Percentiles rank a stretch among this genome's conserved stretches.
Evolutionary conservation across 2,329 filamentous ascomycete genomes (phyloP).

Genomic region (Endothia cerciana): DNA sequence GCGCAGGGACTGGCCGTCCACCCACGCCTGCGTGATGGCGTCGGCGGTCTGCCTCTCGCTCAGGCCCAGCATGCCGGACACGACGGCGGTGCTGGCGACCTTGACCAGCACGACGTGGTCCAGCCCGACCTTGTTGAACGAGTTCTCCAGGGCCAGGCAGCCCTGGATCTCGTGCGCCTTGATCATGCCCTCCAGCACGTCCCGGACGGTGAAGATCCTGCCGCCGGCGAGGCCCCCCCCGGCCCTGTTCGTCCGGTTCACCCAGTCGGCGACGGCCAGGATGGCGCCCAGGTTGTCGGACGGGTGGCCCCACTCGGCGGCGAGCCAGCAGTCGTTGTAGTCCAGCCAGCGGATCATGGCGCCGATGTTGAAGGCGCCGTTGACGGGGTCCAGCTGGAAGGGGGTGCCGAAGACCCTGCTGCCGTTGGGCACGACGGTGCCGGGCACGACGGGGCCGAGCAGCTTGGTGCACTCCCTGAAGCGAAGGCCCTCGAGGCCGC

Average conservation of each 20-base stretch:
- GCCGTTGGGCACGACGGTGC: slow-evolving; percentile 89
- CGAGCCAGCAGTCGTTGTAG: slow-evolving; percentile 99
- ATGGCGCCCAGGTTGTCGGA: slow-evolving; percentile 98
- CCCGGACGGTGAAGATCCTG: slow-evolving; percentile 85
- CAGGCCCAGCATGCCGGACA: slow-evolving; percentile 93
- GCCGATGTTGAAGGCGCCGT: slow-evolving; percentile 97
- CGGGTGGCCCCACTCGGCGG: slow-evolving; percentile 97
- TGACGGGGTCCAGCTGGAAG: slow-evolving; percentile 93
- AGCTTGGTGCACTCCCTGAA: slow-evolving; percentile 97
- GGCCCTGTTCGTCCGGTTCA: slow-evolving; percentile 83
- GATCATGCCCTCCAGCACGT: slow-evolving; percentile 96
- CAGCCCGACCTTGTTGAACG: slow-evolving; percentile 96
- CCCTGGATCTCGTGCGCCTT: slow-evolving; percentile 99
- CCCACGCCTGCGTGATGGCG: slow-evolving; percentile 95
- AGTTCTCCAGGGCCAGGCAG: slow-evolving; percentile 94
- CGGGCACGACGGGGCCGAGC: slow-evolving; percentile 87
- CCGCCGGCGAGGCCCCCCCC: slow-evolving; percentile 81
- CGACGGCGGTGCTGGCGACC: slow-evolving; percentile 91
- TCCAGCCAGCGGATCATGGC: slow-evolving; percentile 99
- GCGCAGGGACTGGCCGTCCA: slow-evolving; percentile 92
- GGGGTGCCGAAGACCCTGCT: slow-evolving; percentile 88
- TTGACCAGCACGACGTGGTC: slow-evolving; percentile 99
- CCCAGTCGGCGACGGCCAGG: slow-evolving; percentile 95
- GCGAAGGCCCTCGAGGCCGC: slow-evolving; percentile 90
- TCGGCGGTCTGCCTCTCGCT: slow-evolving; percentile 89